phyloP scores from a whole-genome alignment of 1,139 yeast species.

The Sporopachydermia cereana region DNA sequence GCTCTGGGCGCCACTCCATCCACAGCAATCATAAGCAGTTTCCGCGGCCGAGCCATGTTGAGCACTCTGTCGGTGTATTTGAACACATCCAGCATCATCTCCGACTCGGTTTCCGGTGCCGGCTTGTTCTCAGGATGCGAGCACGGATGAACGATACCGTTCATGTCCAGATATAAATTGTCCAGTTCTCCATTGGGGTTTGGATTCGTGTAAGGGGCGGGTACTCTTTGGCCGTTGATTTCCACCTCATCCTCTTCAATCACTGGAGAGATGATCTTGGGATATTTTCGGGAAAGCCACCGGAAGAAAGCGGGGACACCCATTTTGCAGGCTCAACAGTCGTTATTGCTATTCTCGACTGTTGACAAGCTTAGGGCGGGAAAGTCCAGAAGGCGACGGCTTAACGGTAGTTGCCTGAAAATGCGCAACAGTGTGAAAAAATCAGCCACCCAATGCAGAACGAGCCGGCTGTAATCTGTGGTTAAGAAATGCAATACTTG shows the following conservation, averaged over 20 bases:
- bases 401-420: too few relatives aligned
- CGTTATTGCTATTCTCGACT: too few relatives aligned
- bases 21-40: slow-evolving; percentile 85
- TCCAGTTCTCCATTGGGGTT: slow-evolving; percentile 96
- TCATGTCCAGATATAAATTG: slow-evolving; percentile 87
- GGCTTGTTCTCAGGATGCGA: slow-evolving; percentile 93
- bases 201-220: slow-evolving; percentile 58
- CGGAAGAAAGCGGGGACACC: slow-evolving; percentile 97
- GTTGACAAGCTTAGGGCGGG: too few relatives aligned
- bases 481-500: too few relatives aligned
- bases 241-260: slow-evolving; percentile 54
- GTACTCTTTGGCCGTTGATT: slow-evolving; percentile 48
- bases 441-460: too few relatives aligned
- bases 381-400: too few relatives aligned
- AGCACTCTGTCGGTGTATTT: slow-evolving; percentile 82
- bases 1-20: slow-evolving; percentile 99
- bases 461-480: too few relatives aligned
- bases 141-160: slow-evolving; percentile 96
- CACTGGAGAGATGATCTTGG: slow-evolving; percentile 87
- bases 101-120: slow-evolving; percentile 89
- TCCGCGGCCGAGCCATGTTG: slow-evolving; percentile 90
- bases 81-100: slow-evolving; percentile 86
- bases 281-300: slow-evolving; percentile 90
- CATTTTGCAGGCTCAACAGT: too few relatives aligned
- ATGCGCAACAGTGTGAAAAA: too few relatives aligned